Conservation (phyloP, 768 basidiomycete species). For the Boletus tylopilopsis region DNA sequence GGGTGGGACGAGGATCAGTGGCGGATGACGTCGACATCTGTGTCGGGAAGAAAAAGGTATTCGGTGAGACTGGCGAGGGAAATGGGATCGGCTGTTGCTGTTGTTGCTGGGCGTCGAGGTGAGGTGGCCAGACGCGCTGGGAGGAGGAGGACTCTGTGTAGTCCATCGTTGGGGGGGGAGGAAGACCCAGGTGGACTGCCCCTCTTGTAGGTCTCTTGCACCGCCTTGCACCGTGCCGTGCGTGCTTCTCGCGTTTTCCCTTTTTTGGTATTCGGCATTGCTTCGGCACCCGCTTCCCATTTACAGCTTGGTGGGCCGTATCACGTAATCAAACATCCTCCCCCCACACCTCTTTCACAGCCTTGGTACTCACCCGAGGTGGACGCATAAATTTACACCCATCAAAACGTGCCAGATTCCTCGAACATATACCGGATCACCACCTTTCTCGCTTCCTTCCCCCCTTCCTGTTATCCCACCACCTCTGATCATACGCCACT, state of each 20-base stretch:
- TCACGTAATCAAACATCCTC: conserved; percentile 10
- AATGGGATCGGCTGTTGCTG: conserved; percentile 14
- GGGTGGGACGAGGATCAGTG: conserved; percentile 19
- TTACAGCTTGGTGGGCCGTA: conserved; percentile 16
- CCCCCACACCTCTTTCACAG: not conserved
- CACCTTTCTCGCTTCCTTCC: not conserved
- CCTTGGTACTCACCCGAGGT: no score
- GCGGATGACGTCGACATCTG: conserved; percentile 15
- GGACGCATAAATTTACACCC: no score
- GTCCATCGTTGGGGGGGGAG: conserved; percentile 17
- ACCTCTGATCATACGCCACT: conserved; percentile 5
- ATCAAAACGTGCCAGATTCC: conserved; percentile 22
- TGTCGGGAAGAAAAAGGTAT: conserved; percentile 20
- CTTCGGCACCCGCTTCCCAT: not conserved
- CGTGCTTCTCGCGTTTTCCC: not conserved
- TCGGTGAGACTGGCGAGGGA: conserved; percentile 26
- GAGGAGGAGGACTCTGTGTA: conserved; percentile 27
- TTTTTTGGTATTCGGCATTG: conserved; percentile 3
- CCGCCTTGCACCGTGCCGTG: no score
- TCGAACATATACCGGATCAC: not conserved
- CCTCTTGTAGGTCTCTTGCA: conserved; percentile 18
- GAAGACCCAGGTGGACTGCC: not conserved
- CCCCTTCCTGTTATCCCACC: not conserved
- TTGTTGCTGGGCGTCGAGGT: conserved; percentile 7
- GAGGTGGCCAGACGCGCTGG: conserved; percentile 21